A percentile compares a stretch with the other conserved stretches of the same genome.
Evolutionary conservation across 768 basidiomycete species (phyloP).

Genomic region (Boletus sensibilis): DNA sequence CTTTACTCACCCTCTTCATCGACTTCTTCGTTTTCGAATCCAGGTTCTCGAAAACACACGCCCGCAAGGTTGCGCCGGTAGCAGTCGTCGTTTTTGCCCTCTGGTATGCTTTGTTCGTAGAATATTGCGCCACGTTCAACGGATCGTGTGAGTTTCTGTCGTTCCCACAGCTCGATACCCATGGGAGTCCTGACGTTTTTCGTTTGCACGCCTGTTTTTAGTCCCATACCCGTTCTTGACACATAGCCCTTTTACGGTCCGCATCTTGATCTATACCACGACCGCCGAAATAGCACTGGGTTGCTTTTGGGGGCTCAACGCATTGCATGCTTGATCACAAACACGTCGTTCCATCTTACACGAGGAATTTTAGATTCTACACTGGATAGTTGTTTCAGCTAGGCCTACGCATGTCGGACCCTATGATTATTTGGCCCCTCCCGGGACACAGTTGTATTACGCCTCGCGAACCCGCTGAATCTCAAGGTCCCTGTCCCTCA

Average conservation of each 20-base stretch:
- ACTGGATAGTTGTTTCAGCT: neutral
- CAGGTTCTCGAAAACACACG: slow-evolving; percentile 42
- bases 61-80: slow-evolving; percentile 15
- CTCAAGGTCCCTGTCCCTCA: neutral
- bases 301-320: slow-evolving; percentile 61
- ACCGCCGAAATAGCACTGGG: slow-evolving; percentile 50
- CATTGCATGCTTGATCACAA: slow-evolving; percentile 42
- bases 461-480: neutral
- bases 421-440: neutral
- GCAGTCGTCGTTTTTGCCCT: slow-evolving; percentile 27
- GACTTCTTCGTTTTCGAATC: slow-evolving; percentile 71
- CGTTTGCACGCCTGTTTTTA: slow-evolving; percentile 22
- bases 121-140: slow-evolving; percentile 63
- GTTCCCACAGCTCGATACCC: neutral
- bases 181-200: neutral
- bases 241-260: slow-evolving; percentile 46
- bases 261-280: slow-evolving; percentile 59
- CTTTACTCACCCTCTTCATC: slow-evolving; percentile 52
- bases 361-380: neutral
- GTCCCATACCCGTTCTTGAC: slow-evolving; percentile 88
- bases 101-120: slow-evolving; percentile 65
- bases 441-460: neutral
- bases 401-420: neutral
- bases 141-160: slow-evolving; percentile 50
- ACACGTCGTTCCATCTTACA: neutral